A percentile compares a stretch with the other conserved stretches of the same genome.
Evolutionary conservation across 805 yeast species (phyloP).

Genomic region (Candida xyloterini): DNA sequence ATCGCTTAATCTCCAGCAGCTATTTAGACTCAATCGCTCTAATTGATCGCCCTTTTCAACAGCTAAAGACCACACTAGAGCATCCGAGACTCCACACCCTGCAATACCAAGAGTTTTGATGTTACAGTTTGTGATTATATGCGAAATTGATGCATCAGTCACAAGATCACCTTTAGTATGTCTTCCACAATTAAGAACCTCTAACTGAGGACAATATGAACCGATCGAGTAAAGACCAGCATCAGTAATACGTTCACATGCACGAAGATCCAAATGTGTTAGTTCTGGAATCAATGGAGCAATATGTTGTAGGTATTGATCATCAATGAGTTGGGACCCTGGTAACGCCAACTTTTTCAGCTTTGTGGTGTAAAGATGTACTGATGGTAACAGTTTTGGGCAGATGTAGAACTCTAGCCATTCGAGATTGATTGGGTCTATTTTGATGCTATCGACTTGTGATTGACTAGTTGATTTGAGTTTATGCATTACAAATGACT

Average conservation of each 20-base stretch:
- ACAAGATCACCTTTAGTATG: slow-evolving; percentile 63
- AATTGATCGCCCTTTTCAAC: slow-evolving; percentile 42
- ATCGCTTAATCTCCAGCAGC: slow-evolving; percentile 47
- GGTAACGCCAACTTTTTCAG: slow-evolving; percentile 59
- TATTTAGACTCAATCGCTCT: slow-evolving; percentile 70
- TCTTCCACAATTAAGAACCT: slow-evolving; percentile 74
- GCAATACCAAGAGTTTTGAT: slow-evolving; percentile 80
- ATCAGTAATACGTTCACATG: slow-evolving; percentile 78
- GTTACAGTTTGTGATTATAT: slow-evolving; percentile 53
- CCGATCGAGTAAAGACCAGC: slow-evolving; percentile 70
- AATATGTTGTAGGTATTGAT: slow-evolving; percentile 51
- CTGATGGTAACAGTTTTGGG: slow-evolving; percentile 62
- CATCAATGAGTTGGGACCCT: slow-evolving; percentile 64
- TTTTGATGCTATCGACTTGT: slow-evolving; percentile 42
- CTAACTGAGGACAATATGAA: slow-evolving; percentile 52
- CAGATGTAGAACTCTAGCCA: slow-evolving; percentile 85
- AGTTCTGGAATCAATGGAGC: slow-evolving; percentile 56
- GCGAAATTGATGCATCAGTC: slow-evolving; percentile 65
- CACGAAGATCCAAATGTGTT: slow-evolving; percentile 70
- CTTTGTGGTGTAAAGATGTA: slow-evolving; percentile 39
- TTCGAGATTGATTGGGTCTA: slow-evolving; percentile 48
- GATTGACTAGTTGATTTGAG: slow-evolving; percentile 48
- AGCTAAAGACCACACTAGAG: slow-evolving; percentile 78
- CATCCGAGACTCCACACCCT: slow-evolving; percentile 79
- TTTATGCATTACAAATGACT: slow-evolving; percentile 65